Base-by-base conservation (phyloP, 345 rosid genomes). In the Linum tenue region DNA sequence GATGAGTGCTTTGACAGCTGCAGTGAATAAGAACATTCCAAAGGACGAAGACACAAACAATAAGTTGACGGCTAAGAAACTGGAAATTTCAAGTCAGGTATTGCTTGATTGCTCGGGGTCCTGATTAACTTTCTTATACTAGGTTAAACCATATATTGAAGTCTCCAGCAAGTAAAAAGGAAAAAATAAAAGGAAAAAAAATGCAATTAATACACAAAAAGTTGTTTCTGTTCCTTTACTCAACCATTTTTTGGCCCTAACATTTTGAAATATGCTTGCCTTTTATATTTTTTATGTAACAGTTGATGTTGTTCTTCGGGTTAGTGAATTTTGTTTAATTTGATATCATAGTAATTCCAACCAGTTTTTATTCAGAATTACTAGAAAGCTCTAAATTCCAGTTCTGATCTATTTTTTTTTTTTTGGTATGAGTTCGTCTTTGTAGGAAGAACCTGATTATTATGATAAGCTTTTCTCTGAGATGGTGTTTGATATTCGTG, bases 401-500 rank as follows among this genome's bases (percentile, higher is more conserved):
- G n/a, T n/a, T n/a, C n/a, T n/a, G n/a, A n/a, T n/a, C n/a, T n/a
- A n/a, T n/a, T 0, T 56, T 8, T 55, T 41, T 39, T 7, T 63
- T 71, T n/a, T n/a, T n/a, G n/a, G 43, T n/a, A n/a, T n/a, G n/a
- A n/a, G n/a, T n/a, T 55, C 44, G n/a, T n/a, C n/a, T 63, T 63
- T 62, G 57, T 77, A 85, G 77, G 82, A 76, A 7, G 67, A 72
- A 68, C 79, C 81, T 62, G 86, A 94, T 73, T 62, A 79, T n/a
- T 90, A 94, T 73, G 79, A 79, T 60, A 81, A 76, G 63, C 84
- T 83, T 67, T 82, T 84, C 63, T 74, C 75, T 60, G 82, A 41
- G 66, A 76, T 90, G 91, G 64, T 78, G 42, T 65, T 82, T 74
- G 97, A 88, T 60, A 81, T 79, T 60, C 95, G 95, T 60, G 94